Evolutionary conservation across 371 early-diverging fungal genomes (phyloP), one percentile per base, ranked within the genome.

Genomic region (Smittium mucronatum): DNA sequence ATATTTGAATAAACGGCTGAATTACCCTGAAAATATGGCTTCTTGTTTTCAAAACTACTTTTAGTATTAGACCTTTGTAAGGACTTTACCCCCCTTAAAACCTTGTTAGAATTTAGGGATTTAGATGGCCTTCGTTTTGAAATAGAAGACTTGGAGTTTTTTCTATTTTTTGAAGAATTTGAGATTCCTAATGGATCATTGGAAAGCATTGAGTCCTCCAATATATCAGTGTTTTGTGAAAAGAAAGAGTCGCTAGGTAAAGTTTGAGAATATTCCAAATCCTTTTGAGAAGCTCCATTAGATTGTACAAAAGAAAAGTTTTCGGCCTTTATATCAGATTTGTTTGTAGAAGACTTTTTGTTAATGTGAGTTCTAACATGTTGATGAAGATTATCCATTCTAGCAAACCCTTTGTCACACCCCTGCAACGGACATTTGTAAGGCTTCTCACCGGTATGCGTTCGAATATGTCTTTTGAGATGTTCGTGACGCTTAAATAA

Each of bases 391-490:
- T 92, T 92, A 75, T 94, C 94, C 57, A 89, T 92, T 34, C 94
- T 81, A 16, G 92, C 89, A 74, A 94, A 94, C 36, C 83, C 83
- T 74, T 94, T 94, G 26, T 84, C 90, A 72, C 93, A 93, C 29
- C 84, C 88, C 71, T 78, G 75, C 5, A 82, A 75, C 32, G 81
- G 80, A 70, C 91, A 91, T 35, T 84, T 80, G 74, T 86, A 90
- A 1, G 91, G 90, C n/a, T 88, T 80, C 78, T 90, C 89, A 1
- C 92, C 92, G 5, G 93, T 94, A 73, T 94, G 94, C 1, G 90
- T 92, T 2, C 93, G 86, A 67, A 91, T 74, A 72, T 94, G 94
- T 15, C 91, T 74, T 70, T 86, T 85, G 68, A 90, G 76, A 73
- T 89, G 89, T 74, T 90, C 90, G 69, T 81, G 83, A 29, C 89